Evolutionary conservation across 73 alveolate genomes (phyloP), one percentile per base, ranked within the genome.

Genomic region (Paramecium caudatum): DNA sequence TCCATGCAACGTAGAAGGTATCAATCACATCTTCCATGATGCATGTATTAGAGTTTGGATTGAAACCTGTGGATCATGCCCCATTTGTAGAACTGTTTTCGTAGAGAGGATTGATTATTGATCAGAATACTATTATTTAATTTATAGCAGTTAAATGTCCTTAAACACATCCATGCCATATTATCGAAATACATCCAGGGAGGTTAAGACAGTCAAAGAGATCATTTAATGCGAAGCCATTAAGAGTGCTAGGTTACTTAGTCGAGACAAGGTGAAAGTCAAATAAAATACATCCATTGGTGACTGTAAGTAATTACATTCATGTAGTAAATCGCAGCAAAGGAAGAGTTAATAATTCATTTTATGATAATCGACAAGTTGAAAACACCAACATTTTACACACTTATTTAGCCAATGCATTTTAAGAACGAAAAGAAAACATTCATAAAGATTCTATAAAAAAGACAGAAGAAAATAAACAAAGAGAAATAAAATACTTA

Each of bases 81-180:
- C 88, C 7, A 74, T 74, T 9, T 74, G 88, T 21, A 37, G 88
- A 37, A 74, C 88, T 15, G 19, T 10, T 21, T 74, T 74, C 43
- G 32, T 65, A 3, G 47, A 65, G 34, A 65, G 83, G 34, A n/a
- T 65, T 65, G 55, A 65, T 27, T 12, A 55, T 65, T 65, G 83
- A 65, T 65, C 27, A 10, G 34, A 25, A 32, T 55, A 27, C 80
- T 23, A 27, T 65, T 65, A 62, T 33, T 65, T 41, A 47, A 39
- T 65, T 65, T 39, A 37, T 74, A 74, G 62, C 88, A 74, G 88
- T 74, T 74, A 74, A 74, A 74, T 74, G 88, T 74, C 88, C 12
- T 68, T 74, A 19, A 74, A 74, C 32, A 74, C 88, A 37, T 13
- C 88, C 1, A 74, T 74, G 23, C 88, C 88, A 36, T 74, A 27